These are phyloP conservation scores for Emmonsia crescens DNA, from an alignment of 2,329 filamentous ascomycete species.

Conservation along the genomic window DNA sequence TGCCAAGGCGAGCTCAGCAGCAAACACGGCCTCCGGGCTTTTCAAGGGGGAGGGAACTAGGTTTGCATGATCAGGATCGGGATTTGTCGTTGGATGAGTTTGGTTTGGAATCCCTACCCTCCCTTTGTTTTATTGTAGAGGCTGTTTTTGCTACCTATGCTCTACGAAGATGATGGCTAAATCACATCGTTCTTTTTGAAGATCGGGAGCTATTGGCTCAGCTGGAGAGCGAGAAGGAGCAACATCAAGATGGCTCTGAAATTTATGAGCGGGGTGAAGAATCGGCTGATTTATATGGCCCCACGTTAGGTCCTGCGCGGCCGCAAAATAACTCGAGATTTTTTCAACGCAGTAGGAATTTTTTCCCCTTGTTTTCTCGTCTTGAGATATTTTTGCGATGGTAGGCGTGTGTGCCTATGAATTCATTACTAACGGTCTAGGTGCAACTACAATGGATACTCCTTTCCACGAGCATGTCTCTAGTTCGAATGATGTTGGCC, in stretches of 20 bases:
- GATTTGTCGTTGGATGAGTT: conserved; percentile 38
- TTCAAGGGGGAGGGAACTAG: neutral
- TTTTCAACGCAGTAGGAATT: conserved; percentile 21
- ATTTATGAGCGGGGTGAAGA: neutral
- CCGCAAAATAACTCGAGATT: conserved; percentile 18
- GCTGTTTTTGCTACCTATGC: neutral
- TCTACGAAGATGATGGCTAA: conserved; percentile 9
- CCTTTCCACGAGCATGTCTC: conserved; percentile 18
- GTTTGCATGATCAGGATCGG: conserved; percentile 13
- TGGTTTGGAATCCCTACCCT: conserved; percentile 24
- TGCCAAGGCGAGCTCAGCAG: neutral
- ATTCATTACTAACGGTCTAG: conserved; percentile 8
- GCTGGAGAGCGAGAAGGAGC: conserved; percentile 13
- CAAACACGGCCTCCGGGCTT: neutral
- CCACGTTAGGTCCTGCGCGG: neutral
- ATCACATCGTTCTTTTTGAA: conserved; percentile 8
- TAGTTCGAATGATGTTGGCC: conserved; percentile 20
- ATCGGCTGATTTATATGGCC: neutral
- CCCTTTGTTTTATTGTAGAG: neutral
- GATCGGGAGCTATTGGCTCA: conserved; percentile 31
- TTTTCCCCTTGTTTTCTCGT: neutral
- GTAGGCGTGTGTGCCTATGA: neutral
- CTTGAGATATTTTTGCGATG: neutral
- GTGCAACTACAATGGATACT: conserved; percentile 15
- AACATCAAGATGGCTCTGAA: neutral